phyloP scores from a whole-genome alignment of 2,329 filamentous ascomycete genomes.

The Dactylellina haptotyla region DNA sequence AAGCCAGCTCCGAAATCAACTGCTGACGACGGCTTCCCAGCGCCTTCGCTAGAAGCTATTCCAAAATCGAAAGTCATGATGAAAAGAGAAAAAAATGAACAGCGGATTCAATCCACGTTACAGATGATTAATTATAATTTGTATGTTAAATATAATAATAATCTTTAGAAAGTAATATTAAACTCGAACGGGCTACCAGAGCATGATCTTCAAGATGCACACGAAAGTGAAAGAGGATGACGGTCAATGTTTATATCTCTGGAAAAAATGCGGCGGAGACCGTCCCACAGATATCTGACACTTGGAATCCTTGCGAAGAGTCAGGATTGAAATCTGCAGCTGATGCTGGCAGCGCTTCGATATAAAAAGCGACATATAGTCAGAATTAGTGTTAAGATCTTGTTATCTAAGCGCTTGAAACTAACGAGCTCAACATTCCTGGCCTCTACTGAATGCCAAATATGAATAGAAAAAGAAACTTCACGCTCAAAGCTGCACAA shows the following conservation, averaged over 20 bases:
- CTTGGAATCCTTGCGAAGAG: no score
- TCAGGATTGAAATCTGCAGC: no score
- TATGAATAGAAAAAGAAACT: background rate
- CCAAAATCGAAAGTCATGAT: background rate
- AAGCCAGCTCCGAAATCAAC: constrained; percentile 17
- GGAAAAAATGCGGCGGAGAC: no score
- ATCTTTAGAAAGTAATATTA: background rate
- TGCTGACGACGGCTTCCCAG: background rate
- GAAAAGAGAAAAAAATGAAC: no score
- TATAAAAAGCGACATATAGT: background rate
- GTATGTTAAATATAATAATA: no score
- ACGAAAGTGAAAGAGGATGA: background rate
- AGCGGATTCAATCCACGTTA: no score
- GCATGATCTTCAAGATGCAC: background rate
- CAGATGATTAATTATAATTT: no score
- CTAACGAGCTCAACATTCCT: background rate
- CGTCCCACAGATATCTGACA: no score
- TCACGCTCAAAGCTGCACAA: background rate
- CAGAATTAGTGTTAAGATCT: background rate
- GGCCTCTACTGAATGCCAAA: background rate
- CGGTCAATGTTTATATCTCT: constrained; percentile 2
- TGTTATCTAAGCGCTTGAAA: background rate
- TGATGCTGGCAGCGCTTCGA: constrained; percentile 7
- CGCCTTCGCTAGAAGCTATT: background rate
- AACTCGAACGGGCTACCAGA: background rate